Evolutionary conservation across 768 basidiomycete genomes (phyloP).

Genomic region (Lentinula edodes): DNA sequence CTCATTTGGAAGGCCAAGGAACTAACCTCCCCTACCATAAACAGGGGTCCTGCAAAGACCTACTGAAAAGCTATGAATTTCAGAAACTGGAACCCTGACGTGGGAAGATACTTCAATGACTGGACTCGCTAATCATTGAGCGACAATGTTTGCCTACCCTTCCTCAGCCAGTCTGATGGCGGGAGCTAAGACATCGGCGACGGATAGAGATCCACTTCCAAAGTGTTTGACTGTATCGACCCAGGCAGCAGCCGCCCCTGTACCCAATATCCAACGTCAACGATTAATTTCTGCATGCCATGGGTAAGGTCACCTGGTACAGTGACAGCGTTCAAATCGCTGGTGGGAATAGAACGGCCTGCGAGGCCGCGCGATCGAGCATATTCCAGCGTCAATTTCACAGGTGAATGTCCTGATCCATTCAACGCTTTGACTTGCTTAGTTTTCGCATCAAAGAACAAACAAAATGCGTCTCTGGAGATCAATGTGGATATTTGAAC

Average conservation of each 20-base stretch:
- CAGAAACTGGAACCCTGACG: conserved; percentile 80
- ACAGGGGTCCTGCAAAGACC: too few relatives aligned
- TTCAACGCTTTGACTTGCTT: conserved; percentile 87
- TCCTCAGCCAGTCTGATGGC: conserved; percentile 90
- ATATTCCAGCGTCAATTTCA: conserved; percentile 72
- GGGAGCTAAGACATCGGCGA: conserved; percentile 75
- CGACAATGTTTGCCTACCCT: conserved; percentile 46
- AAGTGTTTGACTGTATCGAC: conserved; percentile 80
- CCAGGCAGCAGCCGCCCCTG: conserved; percentile 94
- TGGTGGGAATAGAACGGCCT: conserved; percentile 65
- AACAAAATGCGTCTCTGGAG: conserved; percentile 80
- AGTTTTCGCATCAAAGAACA: conserved; percentile 83
- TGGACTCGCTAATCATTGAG: neutral
- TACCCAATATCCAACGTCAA: conserved; percentile 10
- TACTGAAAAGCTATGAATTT: conserved; percentile 63
- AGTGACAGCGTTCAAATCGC: conserved; percentile 87
- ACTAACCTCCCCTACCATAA: too few relatives aligned
- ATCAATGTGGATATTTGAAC: neutral
- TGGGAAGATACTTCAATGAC: neutral
- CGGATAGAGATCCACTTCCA: conserved; percentile 64
- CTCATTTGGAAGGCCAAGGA: too few relatives aligned
- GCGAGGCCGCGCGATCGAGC: conserved; percentile 62
- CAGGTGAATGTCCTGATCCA: conserved; percentile 85
- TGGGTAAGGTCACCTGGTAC: conserved; percentile 56
- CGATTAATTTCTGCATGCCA: neutral